Conservation (phyloP, 208 protist species). For the Trichomonas gallinae region DNA sequence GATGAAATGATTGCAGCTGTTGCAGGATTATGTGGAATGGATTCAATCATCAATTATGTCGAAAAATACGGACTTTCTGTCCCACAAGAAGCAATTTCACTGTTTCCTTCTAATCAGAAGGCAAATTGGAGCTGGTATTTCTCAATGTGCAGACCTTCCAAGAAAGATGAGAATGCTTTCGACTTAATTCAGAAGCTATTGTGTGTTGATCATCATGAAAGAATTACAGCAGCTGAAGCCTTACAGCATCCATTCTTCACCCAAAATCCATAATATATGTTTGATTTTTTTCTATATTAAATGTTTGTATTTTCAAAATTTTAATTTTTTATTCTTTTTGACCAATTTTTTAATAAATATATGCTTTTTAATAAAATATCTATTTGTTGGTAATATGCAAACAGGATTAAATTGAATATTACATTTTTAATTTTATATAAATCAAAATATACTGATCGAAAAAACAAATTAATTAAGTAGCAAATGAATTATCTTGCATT, state of each 20-base stretch:
- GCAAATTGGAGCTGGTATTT: slow-evolving; percentile 66
- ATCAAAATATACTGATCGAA: no score
- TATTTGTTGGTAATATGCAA: no score
- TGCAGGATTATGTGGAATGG: slow-evolving; percentile 71
- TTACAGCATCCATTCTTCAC: slow-evolving; percentile 95
- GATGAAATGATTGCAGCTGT: slow-evolving; percentile 89
- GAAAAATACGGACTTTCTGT: slow-evolving; percentile 83
- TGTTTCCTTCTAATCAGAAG: slow-evolving; percentile 60
- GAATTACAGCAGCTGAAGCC: slow-evolving; percentile 87
- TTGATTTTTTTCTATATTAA: no score
- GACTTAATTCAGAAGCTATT: slow-evolving; percentile 92
- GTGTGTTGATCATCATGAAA: slow-evolving; percentile 56
- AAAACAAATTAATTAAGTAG: no score
- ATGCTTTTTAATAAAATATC: no score
- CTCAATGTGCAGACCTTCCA: slow-evolving; percentile 69
- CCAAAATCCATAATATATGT: slow-evolving; percentile 46
- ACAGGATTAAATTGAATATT: no score
- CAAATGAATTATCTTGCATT: not conserved
- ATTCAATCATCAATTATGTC: slow-evolving; percentile 25
- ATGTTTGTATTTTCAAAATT: no score
- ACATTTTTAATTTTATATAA: no score
- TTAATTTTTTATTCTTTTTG: no score
- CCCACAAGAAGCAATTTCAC: slow-evolving; percentile 53
- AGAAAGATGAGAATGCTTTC: slow-evolving; percentile 74
- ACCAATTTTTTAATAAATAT: no score